These are phyloP conservation scores for Paracoccidioides brasiliensis DNA, from an alignment of 2,329 filamentous ascomycete species.

Conservation along the genomic window DNA sequence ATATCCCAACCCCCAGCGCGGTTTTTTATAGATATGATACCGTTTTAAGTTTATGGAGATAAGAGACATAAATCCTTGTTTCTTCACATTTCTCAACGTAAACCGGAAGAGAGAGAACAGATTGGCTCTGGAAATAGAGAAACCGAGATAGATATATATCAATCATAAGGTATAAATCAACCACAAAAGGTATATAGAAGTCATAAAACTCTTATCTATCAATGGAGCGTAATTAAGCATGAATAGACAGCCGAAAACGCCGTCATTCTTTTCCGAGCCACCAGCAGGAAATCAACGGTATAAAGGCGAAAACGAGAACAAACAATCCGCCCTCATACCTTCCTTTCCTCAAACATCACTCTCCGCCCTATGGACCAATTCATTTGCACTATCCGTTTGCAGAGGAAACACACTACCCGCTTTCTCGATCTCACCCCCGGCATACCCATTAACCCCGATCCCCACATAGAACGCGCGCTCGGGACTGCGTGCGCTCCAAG, in stretches of 20 bases:
- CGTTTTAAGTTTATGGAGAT: neutral
- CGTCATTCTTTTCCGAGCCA: neutral
- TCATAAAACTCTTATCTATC: too few relatives aligned
- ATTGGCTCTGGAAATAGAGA: neutral
- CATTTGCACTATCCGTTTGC: neutral
- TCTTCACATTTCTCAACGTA: neutral
- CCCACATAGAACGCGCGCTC: constrained; percentile 51
- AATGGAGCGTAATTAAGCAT: too few relatives aligned
- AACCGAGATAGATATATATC: neutral
- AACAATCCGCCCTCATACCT: neutral
- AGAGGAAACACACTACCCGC: constrained; percentile 12
- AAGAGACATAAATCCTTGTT: neutral
- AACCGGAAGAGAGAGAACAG: neutral
- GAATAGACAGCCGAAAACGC: neutral
- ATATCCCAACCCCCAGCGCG: too few relatives aligned
- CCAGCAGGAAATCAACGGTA: neutral
- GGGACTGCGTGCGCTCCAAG: constrained; percentile 66
- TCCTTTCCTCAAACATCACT: neutral
- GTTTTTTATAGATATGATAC: too few relatives aligned
- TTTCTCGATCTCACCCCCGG: constrained; percentile 14
- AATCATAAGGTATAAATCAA: neutral
- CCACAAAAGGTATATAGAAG: neutral
- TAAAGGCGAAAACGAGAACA: neutral
- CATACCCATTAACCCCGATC: constrained; percentile 21
- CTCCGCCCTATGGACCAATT: neutral